Conservation (phyloP, 192 early-diverging fungal genomes). For the Geranomyces michiganensis region DNA sequence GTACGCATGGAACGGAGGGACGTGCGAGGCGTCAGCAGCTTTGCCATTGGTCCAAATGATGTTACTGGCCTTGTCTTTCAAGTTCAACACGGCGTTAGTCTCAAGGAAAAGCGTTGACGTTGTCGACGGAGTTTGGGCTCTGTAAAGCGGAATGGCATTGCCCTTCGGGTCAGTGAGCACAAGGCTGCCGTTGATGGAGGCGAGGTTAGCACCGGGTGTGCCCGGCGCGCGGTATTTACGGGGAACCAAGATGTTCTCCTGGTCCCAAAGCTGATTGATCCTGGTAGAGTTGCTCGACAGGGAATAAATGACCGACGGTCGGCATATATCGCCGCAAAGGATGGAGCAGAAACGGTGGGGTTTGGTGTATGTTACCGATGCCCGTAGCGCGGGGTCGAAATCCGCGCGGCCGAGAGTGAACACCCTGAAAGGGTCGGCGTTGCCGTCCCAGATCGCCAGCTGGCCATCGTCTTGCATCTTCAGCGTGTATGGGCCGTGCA, state of each 20-base stretch:
- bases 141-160: neutral
- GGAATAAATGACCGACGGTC: neutral
- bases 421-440: neutral
- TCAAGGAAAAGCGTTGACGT: slow-evolving; percentile 2
- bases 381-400: neutral
- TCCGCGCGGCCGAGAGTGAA: neutral
- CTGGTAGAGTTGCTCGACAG: neutral
- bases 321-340: slow-evolving; percentile 1
- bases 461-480: slow-evolving; percentile 3
- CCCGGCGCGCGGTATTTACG: neutral
- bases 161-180: slow-evolving; percentile 6
- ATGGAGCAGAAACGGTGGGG: slow-evolving; percentile 5
- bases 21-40: neutral
- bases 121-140: neutral
- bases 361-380: slow-evolving; percentile 2
- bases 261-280: slow-evolving; percentile 10
- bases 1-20: slow-evolving; percentile 6
- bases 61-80: slow-evolving; percentile 3
- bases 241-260: slow-evolving; percentile 7
- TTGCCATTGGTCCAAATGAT: neutral
- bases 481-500: slow-evolving; percentile 2
- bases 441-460: slow-evolving; percentile 12
- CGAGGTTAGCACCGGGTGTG: slow-evolving; percentile 3
- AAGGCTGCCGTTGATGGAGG: neutral
- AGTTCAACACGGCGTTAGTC: neutral